phyloP scores from a whole-genome alignment of 805 yeast genomes.

The Teunomyces stri region DNA sequence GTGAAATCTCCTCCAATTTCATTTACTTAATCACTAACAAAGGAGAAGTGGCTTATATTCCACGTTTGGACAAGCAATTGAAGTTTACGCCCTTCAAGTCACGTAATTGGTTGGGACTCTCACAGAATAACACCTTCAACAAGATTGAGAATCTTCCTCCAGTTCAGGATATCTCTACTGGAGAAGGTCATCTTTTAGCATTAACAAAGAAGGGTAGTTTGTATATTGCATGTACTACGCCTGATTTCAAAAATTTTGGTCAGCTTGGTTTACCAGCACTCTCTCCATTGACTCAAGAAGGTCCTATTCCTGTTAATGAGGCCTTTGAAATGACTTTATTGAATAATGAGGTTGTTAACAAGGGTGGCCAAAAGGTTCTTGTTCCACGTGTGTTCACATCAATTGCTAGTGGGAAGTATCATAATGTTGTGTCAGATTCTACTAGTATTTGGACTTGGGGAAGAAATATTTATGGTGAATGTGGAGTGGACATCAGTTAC shows the following conservation, averaged over 20 bases:
- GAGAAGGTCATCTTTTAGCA: conserved; percentile 67
- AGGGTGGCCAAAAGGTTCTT: conserved; percentile 19
- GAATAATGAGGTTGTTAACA: conserved; percentile 42
- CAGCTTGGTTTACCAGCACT: conserved; percentile 80
- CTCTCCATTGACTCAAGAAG: conserved; percentile 57
- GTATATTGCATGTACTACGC: conserved; percentile 55
- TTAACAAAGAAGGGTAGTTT: conserved; percentile 60
- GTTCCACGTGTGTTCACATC: conserved; percentile 47
- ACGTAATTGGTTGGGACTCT: conserved; percentile 22
- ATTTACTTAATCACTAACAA: conserved; percentile 41
- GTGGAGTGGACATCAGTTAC: conserved; percentile 67
- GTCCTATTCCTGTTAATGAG: conserved; percentile 21
- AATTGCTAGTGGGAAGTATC: conserved; percentile 73
- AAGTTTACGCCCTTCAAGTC: conserved; percentile 15
- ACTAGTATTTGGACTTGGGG: conserved; percentile 83
- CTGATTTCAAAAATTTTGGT: conserved; percentile 49
- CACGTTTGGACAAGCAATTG: conserved; percentile 19
- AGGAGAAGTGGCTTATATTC: conserved; percentile 45
- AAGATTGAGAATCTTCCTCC: conserved; percentile 1
- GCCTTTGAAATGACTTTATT: conserved; percentile 54
- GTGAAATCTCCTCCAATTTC: conserved; percentile 51
- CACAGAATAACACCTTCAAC: conserved; percentile 5
- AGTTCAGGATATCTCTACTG: conserved; percentile 51
- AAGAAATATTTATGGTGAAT: conserved; percentile 77
- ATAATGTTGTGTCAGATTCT: conserved; percentile 66